phyloP scores from a whole-genome alignment of 306 rosid species.

The Sesbania bispinosa region DNA sequence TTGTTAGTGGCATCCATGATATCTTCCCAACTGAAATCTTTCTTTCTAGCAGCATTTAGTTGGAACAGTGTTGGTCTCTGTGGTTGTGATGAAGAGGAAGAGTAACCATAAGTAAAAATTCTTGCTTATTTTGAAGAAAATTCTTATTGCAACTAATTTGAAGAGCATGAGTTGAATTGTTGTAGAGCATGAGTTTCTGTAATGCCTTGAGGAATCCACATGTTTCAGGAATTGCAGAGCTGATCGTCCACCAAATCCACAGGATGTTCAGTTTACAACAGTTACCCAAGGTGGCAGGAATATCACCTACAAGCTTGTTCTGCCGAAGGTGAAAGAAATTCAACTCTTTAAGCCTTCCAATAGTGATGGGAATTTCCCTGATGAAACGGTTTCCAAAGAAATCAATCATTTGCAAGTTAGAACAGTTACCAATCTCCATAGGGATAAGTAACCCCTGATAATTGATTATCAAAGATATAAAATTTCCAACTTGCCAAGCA shows the following conservation, averaged over 20 bases:
- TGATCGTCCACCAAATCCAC: constrained; percentile 84
- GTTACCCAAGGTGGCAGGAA: constrained; percentile 80
- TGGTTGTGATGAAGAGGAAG: constrained; percentile 67
- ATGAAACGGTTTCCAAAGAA: constrained; percentile 72
- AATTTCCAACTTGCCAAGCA: constrained; percentile 69
- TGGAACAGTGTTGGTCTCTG: constrained; percentile 66
- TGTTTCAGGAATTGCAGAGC: constrained; percentile 64
- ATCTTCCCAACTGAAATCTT: constrained; percentile 77
- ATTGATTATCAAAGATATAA: constrained; percentile 76
- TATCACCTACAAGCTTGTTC: constrained; percentile 70
- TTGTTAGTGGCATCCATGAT: constrained; percentile 83
- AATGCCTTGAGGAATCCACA: constrained; percentile 54
- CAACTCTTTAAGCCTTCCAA: constrained; percentile 76
- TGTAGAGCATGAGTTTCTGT: constrained; percentile 84
- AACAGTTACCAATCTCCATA: constrained; percentile 82
- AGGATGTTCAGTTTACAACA: constrained; percentile 62
- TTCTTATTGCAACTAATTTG: constrained; percentile 63
- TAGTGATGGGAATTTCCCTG: constrained; percentile 67
- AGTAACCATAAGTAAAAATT: constrained; percentile 48
- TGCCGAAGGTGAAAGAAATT: constrained; percentile 85
- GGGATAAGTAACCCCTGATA: constrained; percentile 78
- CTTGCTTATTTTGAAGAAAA: constrained; percentile 48
- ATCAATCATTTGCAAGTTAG: constrained; percentile 79
- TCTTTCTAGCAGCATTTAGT: constrained; percentile 46
- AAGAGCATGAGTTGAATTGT: constrained; percentile 91